phyloP scores from a whole-genome alignment of 2,329 filamentous ascomycete species.

The Talaromyces piceae region DNA sequence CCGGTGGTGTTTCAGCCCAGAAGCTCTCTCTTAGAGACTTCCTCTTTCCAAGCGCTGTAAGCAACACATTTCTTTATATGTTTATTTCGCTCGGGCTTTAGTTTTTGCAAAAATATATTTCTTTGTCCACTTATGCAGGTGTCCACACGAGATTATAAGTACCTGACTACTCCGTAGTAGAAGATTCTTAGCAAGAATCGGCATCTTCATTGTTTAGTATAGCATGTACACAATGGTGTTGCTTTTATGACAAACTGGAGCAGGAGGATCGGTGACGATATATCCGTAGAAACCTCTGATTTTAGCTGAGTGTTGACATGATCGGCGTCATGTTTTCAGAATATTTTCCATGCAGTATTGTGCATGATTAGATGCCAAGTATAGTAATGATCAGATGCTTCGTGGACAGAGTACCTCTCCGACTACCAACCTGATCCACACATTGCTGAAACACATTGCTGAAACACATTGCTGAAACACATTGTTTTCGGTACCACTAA shows the following conservation, averaged over 20 bases:
- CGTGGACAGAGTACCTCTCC: neutral
- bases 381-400: no score
- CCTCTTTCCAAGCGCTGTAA: constrained; percentile 5
- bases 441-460: constrained; percentile 9
- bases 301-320: constrained; percentile 1
- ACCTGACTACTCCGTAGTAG: constrained; percentile 10
- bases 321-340: constrained; percentile 4
- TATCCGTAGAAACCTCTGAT: constrained; percentile 11
- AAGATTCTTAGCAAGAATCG: constrained; percentile 7
- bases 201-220: constrained; percentile 8
- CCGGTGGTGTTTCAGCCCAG: no score
- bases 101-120: constrained; percentile 6
- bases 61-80: constrained; percentile 5
- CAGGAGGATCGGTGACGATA: constrained; percentile 9
- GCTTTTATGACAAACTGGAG: constrained; percentile 5
- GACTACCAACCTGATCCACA: constrained; percentile 10
- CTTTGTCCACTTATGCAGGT: constrained; percentile 8
- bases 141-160: constrained; percentile 12
- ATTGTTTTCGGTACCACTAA: constrained; percentile 9
- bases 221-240: constrained; percentile 11
- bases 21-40: constrained; percentile 4
- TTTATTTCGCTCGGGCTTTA: constrained; percentile 2
- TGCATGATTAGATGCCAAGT: no score
- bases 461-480: constrained; percentile 9
- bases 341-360: no score